phyloP scores from a whole-genome alignment of 495 filamentous ascomycete species.

The Glarea lozoyensis region DNA sequence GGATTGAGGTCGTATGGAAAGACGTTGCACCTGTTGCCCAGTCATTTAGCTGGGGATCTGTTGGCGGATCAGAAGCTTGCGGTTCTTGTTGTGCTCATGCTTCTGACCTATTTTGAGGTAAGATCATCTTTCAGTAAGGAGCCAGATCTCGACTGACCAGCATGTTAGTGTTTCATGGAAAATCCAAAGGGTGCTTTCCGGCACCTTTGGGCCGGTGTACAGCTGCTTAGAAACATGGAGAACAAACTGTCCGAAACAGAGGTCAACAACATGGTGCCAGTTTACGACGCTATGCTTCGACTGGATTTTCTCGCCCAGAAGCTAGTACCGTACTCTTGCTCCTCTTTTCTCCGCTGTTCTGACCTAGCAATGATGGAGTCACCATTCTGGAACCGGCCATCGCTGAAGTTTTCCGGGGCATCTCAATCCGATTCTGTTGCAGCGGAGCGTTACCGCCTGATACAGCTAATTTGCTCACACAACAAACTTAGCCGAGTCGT shows the following conservation, averaged over 20 bases:
- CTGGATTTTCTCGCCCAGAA: constrained; percentile 60
- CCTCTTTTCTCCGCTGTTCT: constrained; percentile 4
- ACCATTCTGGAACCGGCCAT: constrained; percentile 11
- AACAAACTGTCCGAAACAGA: constrained; percentile 1
- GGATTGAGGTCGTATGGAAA: constrained; percentile 10
- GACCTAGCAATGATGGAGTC: constrained; percentile 8
- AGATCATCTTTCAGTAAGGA: background rate
- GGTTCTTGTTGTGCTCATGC: constrained; percentile 8
- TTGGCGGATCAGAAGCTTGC: constrained; percentile 1
- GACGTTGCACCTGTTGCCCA: constrained; percentile 5
- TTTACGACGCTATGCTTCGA: constrained; percentile 74
- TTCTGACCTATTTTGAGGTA: constrained; percentile 14
- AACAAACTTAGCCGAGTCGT: constrained; percentile 11
- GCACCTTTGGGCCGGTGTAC: constrained; percentile 12
- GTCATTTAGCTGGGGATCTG: background rate
- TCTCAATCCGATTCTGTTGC: constrained; percentile 1
- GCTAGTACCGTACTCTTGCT: constrained; percentile 11
- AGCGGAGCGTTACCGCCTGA: constrained; percentile 5
- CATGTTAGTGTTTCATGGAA: constrained; percentile 9
- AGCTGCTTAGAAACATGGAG: constrained; percentile 6
- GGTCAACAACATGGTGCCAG: constrained; percentile 41
- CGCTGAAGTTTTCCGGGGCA: background rate
- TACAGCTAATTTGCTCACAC: constrained; percentile 7
- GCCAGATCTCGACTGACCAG: background rate
- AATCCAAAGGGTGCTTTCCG: constrained; percentile 8